Evolutionary conservation across 768 basidiomycete genomes (phyloP).

Genomic region (Hydnomerulius pinastri): DNA sequence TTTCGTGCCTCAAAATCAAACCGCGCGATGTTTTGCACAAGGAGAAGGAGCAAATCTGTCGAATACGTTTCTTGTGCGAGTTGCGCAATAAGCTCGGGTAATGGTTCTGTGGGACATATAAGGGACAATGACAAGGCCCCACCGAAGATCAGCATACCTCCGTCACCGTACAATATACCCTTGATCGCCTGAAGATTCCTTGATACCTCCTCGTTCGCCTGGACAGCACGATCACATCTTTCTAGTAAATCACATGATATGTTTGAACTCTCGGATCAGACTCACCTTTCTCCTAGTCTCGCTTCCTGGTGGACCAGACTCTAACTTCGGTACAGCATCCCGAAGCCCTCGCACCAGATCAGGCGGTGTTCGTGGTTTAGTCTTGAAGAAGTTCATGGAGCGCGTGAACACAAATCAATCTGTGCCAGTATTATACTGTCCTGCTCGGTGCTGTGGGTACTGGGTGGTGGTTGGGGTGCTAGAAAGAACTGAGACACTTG

Average conservation of each 20-base stretch:
- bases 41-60: constrained; percentile 79
- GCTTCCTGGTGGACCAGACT: constrained; percentile 68
- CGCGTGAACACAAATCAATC: not conserved
- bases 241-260: not conserved
- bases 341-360: constrained; percentile 83
- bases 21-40: constrained; percentile 79
- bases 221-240: constrained; percentile 7
- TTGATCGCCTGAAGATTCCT: constrained; percentile 93
- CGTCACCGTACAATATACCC: constrained; percentile 82
- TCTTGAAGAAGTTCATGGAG: constrained; percentile 95
- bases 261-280: not conserved
- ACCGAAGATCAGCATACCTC: constrained; percentile 52
- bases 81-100: constrained; percentile 89
- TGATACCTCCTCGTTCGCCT: constrained; percentile 89
- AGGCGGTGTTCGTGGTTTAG: constrained; percentile 82
- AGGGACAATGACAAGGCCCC: constrained; percentile 3
- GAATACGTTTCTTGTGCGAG: constrained; percentile 95
- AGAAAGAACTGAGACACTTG: not conserved
- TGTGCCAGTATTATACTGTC: not conserved
- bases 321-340: constrained; percentile 78
- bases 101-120: constrained; percentile 55
- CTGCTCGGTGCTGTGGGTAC: not conserved
- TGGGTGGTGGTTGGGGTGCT: not conserved
- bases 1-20: constrained; percentile 95
- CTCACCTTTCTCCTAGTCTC: constrained; percentile 82